Percentiles rank a stretch among this genome's conserved stretches.
Evolutionary conservation across 1,139 yeast genomes (phyloP).

Genomic region (Lizanozyma gosingica): DNA sequence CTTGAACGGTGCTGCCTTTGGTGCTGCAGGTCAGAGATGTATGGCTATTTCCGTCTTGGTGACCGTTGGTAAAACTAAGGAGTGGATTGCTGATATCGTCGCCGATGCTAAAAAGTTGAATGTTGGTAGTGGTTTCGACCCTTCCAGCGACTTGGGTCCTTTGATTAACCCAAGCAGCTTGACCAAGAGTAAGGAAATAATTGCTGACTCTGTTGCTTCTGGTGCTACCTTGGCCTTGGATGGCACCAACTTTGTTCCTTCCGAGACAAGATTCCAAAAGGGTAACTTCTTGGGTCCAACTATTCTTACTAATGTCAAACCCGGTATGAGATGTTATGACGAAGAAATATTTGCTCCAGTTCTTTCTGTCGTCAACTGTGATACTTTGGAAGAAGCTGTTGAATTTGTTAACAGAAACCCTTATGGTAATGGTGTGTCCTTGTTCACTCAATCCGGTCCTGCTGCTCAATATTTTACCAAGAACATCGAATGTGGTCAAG

Average conservation of each 20-base stretch:
- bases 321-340: slow-evolving; percentile 65
- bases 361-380: slow-evolving; percentile 52
- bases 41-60: slow-evolving; percentile 75
- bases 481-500: slow-evolving; percentile 69
- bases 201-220: slow-evolving; percentile 45
- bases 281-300: slow-evolving; percentile 78
- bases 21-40: slow-evolving; percentile 83
- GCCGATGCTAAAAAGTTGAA: slow-evolving; percentile 49
- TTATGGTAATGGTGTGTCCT: slow-evolving; percentile 69
- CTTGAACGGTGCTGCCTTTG: slow-evolving; percentile 70
- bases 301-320: slow-evolving; percentile 51
- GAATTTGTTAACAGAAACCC: slow-evolving; percentile 53
- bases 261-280: slow-evolving; percentile 38
- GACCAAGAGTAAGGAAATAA: slow-evolving; percentile 45
- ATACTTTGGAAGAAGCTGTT: slow-evolving; percentile 67
- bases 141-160: slow-evolving; percentile 61
- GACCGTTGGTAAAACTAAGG: slow-evolving; percentile 62
- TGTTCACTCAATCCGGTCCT: slow-evolving; percentile 64
- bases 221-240: slow-evolving; percentile 55
- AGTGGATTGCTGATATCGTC: slow-evolving; percentile 56
- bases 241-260: slow-evolving; percentile 48
- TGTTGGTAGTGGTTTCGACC: slow-evolving; percentile 62
- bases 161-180: slow-evolving; percentile 55
- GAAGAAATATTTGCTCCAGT: slow-evolving; percentile 79
- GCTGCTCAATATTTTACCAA: slow-evolving; percentile 64